phyloP scores from a whole-genome alignment of 1,284 basidiomycete species.

The Cryptococcus sp. region DNA sequence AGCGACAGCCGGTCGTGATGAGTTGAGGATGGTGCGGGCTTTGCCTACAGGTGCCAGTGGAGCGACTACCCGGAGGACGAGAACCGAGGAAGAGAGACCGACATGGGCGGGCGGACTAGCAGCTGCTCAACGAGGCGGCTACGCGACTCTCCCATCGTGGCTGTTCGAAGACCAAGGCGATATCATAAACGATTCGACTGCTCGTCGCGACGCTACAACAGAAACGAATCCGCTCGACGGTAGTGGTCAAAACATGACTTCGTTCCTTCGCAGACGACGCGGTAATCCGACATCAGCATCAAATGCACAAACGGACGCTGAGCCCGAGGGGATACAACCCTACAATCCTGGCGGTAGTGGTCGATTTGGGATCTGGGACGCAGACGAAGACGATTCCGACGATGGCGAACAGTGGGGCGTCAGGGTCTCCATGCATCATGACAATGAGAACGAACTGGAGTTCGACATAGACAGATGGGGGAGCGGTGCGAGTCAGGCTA shows the following conservation, averaged over 20 bases:
- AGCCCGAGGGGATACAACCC: too few relatives aligned
- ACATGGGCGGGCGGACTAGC: background rate
- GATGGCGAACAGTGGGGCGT: conserved; percentile 13
- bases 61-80: background rate
- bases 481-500: background rate
- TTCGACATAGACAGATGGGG: conserved; percentile 10
- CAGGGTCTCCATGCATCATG: conserved; percentile 6
- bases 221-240: conserved; percentile 4
- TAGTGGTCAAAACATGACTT: conserved; percentile 4
- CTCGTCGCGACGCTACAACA: too few relatives aligned
- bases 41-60: conserved; percentile 10
- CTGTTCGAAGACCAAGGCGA: too few relatives aligned
- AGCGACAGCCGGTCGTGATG: background rate
- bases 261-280: conserved; percentile 9
- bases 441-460: conserved; percentile 3
- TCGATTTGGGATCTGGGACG: too few relatives aligned
- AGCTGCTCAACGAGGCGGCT: too few relatives aligned
- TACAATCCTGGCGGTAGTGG: too few relatives aligned
- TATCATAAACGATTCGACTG: too few relatives aligned
- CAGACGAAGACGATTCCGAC: conserved; percentile 62
- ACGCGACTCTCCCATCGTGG: too few relatives aligned
- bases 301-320: too few relatives aligned
- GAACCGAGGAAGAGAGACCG: background rate
- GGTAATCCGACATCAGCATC: conserved; percentile 11
- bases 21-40: conserved; percentile 14